These are phyloP conservation scores for Agrostemma githago DNA, from an alignment of 148 eudicot species.

Conservation along the genomic window DNA sequence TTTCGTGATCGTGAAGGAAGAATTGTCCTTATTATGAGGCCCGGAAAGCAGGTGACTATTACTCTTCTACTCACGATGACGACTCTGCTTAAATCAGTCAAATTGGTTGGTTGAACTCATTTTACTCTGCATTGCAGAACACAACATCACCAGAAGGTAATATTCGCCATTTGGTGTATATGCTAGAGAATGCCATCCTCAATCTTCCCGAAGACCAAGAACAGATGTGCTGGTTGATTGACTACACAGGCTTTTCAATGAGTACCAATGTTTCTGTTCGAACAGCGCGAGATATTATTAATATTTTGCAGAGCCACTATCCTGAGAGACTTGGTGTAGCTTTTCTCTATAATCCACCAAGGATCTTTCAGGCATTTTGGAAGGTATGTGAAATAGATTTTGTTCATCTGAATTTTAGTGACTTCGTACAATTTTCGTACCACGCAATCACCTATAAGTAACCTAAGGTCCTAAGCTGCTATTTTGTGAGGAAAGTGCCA, in stretches of 20 bases:
- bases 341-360: constrained; percentile 77
- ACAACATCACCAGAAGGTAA: constrained; percentile 66
- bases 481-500: not conserved
- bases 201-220: constrained; percentile 87
- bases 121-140: constrained; percentile 43
- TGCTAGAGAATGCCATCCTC: constrained; percentile 79
- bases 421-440: not conserved
- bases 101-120: constrained; percentile 1
- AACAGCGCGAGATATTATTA: constrained; percentile 64
- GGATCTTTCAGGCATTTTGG: constrained; percentile 75
- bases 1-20: constrained; percentile 76
- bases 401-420: constrained; percentile 4
- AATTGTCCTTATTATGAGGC: constrained; percentile 89
- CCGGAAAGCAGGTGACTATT: constrained; percentile 75
- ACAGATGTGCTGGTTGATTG: constrained; percentile 93
- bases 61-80: not conserved
- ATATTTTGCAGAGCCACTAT: constrained; percentile 79
- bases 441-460: not conserved
- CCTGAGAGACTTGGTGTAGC: constrained; percentile 86
- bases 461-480: not conserved
- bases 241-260: constrained; percentile 72
- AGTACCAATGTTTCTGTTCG: constrained; percentile 60
- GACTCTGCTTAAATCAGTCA: not conserved
- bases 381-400: constrained; percentile 39
- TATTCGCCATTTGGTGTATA: constrained; percentile 73